Base-by-base conservation (phyloP, 192 early-diverging fungal genomes). In the Haplosporangium gracile region DNA sequence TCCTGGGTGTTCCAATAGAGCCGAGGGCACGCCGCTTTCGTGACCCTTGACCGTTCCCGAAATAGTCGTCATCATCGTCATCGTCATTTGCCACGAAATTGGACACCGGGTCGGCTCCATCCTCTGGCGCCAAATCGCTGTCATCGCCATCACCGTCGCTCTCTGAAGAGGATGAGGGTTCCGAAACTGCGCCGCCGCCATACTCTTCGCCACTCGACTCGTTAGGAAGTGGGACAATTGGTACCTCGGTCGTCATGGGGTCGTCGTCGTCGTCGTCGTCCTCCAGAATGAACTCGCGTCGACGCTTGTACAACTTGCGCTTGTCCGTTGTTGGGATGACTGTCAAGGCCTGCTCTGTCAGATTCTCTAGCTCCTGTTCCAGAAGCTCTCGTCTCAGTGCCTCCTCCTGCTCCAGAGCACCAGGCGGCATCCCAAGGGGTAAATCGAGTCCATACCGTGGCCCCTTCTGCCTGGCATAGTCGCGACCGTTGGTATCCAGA, bases 401-500 rank as follows among this genome's bases (percentile, higher is more conserved):
- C 8, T 94, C 92, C 65, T 96, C 93, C 7, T 82, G 72, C 34
- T 89, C 88, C 63, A 94, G 88, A 20, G 81, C 85, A 2, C 86
- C 86, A 26, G 81, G 74, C 9, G 89, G 85, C 7, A 93, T 68
- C 0, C 83, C 83, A 20, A 89, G 88, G 15, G 92, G 88, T 26
- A 96, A 90, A 47, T 90, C 82, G 15, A 92, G 85, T 6, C 95
- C 95, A 77, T 82, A 94, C 22, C 88, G 88, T 39, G 91, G 84
- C 26, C 89, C 91, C 45, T 86, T 91, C 68, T 95, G 94, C 26
- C 86, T 82, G 9, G 92, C 88, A 81, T 96, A 95, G 43, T 93
- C 91, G 2, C 92, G 89, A 45, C 94, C 94, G 73, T 92, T 93
- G 88, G 91, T 92, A 82, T 94, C 94, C 74, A 93, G 89, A 51